Percentiles rank a stretch among this genome's conserved stretches.
These are phyloP conservation scores for Pestalotiopsis fici DNA, from an alignment of 2,329 filamentous ascomycete species.

Conservation along the genomic window DNA sequence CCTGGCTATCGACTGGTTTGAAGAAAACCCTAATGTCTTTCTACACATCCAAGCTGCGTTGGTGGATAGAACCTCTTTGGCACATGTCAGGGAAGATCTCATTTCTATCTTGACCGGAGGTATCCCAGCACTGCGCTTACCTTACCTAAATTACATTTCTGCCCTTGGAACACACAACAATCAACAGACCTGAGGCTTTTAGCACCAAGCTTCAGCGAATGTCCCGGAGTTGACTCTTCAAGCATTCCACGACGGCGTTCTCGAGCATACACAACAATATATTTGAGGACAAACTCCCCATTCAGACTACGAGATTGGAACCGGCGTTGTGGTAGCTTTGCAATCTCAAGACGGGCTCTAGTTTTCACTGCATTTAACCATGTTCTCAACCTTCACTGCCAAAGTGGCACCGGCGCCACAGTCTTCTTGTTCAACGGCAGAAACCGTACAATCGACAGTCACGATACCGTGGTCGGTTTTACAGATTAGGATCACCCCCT, in stretches of 20 bases:
- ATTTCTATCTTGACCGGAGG: slow-evolving; percentile 3
- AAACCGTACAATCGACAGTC: slow-evolving; percentile 5
- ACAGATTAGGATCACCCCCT: slow-evolving; percentile 11
- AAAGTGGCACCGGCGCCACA: neutral
- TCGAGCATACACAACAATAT: neutral
- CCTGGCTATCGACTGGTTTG: neutral
- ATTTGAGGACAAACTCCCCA: neutral
- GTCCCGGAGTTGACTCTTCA: slow-evolving; percentile 4
- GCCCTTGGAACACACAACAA: neutral
- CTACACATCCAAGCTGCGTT: neutral
- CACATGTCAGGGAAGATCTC: neutral
- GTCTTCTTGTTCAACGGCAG: slow-evolving; percentile 9
- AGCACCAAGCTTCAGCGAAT: neutral
- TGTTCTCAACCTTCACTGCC: slow-evolving; percentile 8
- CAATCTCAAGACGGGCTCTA: slow-evolving; percentile 1
- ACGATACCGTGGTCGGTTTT: slow-evolving; percentile 11
- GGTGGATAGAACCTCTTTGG: neutral
- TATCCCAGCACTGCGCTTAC: neutral
- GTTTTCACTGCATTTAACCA: slow-evolving; percentile 9
- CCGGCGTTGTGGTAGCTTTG: neutral
- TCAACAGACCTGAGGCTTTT: neutral
- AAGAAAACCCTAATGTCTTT: neutral
- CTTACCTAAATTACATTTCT: neutral
- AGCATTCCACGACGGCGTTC: slow-evolving; percentile 3
- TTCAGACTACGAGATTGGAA: neutral